phyloP scores from a whole-genome alignment of 2,329 filamentous ascomycete genomes.

The Pseudogymnoascus sp. region DNA sequence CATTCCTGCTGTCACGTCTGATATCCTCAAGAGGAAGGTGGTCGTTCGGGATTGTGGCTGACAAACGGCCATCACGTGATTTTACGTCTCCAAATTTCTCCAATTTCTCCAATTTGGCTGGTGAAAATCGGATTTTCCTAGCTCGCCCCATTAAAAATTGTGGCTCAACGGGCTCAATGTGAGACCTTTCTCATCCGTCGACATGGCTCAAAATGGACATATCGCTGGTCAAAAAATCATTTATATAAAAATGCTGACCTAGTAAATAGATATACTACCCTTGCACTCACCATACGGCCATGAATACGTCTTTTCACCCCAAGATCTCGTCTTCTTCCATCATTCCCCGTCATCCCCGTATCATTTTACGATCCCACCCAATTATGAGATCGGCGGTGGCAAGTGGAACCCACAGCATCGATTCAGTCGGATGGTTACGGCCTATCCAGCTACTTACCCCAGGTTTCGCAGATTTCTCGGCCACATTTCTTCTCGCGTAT shows the following conservation, averaged over 20 bases:
- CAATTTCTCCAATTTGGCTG: conserved; percentile 4
- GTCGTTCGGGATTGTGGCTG: conserved; percentile 3
- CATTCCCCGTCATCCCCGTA: conserved; percentile 1
- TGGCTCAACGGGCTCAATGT: not conserved
- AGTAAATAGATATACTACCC: not conserved
- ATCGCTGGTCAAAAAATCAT: not conserved
- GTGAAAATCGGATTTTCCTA: conserved; percentile 4
- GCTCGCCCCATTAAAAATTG: not conserved
- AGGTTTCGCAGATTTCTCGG: conserved; percentile 2
- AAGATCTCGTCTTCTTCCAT: conserved; percentile 6
- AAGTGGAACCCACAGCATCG: not conserved
- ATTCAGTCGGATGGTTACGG: not conserved
- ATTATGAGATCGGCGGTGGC: not conserved
- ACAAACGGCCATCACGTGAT: not conserved
- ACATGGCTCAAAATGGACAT: not conserved
- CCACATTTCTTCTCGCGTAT: conserved; percentile 1
- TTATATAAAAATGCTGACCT: conserved; percentile 1
- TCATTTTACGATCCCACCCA: not conserved
- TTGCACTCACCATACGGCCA: not conserved
- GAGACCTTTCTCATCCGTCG: not conserved
- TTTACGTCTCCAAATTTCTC: not conserved
- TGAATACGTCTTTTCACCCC: not conserved
- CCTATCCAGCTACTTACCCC: not conserved
- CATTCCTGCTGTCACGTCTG: not conserved
- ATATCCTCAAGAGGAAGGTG: not conserved